These are phyloP conservation scores for Baeospora myosura DNA, from an alignment of 1,284 basidiomycete species.

Conservation along the genomic window DNA sequence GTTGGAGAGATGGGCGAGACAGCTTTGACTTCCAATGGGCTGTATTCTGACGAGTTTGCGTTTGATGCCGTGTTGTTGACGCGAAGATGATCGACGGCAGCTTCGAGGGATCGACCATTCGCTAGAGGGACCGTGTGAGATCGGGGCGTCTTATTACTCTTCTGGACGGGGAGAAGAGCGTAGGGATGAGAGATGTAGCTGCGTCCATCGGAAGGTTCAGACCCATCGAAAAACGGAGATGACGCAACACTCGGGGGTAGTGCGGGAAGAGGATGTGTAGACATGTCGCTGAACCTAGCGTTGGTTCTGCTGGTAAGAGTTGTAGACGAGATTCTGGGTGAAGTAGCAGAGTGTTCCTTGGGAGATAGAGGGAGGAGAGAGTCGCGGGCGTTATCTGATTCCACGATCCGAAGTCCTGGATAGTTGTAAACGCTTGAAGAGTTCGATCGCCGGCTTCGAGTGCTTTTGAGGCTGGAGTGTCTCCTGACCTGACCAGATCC, in stretches of 20 bases:
- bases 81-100: conserved; percentile 1
- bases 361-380: conserved; percentile 4
- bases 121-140: not conserved
- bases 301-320: conserved; percentile 13
- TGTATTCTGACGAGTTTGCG: not conserved
- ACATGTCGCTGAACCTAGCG: not conserved
- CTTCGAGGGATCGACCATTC: not conserved
- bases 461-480: conserved; percentile 21
- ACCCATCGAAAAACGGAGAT: conserved; percentile 9
- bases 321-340: conserved; percentile 1
- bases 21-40: not conserved
- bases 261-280: conserved; percentile 16
- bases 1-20: not conserved
- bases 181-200: conserved; percentile 24
- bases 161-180: conserved; percentile 16
- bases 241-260: conserved; percentile 12
- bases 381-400: not conserved
- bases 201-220: conserved; percentile 6
- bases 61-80: not conserved
- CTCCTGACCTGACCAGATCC: conserved; percentile 13
- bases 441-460: conserved; percentile 16
- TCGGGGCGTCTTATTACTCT: not conserved
- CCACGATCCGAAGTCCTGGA: conserved; percentile 1
- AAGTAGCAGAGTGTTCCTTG: not conserved
- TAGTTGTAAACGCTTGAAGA: conserved; percentile 5